Evolutionary conservation across 2,329 filamentous ascomycete species (phyloP).

Genomic region (Leptodontidium sp.): DNA sequence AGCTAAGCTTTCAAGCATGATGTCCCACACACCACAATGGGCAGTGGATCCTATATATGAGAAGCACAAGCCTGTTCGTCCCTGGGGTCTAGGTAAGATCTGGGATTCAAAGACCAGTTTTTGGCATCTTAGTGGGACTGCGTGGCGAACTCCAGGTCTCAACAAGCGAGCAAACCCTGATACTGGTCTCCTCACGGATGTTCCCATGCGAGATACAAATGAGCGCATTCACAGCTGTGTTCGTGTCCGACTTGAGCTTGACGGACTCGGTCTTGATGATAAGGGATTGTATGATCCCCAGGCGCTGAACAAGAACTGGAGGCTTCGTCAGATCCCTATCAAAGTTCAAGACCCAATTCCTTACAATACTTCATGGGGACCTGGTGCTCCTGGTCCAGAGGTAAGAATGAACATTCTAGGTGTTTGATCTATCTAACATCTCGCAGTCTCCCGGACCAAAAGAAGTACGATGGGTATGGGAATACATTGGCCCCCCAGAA

Average conservation of each 20-base stretch:
- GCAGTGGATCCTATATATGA: constrained; percentile 58
- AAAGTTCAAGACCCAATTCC: constrained; percentile 46
- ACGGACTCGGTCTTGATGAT: constrained; percentile 49
- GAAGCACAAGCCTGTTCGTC: constrained; percentile 53
- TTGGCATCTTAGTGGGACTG: constrained; percentile 55
- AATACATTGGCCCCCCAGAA: constrained; percentile 56
- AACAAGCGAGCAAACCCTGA: constrained; percentile 50
- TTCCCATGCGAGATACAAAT: constrained; percentile 50
- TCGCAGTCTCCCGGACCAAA: constrained; percentile 43
- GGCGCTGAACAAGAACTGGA: constrained; percentile 48
- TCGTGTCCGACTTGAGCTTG: constrained; percentile 47
- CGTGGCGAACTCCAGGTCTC: constrained; percentile 48
- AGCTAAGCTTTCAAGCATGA: constrained; percentile 30
- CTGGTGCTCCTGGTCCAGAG: constrained; percentile 40
- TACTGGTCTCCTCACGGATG: constrained; percentile 48
- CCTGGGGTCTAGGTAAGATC: constrained; percentile 49
- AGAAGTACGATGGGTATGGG: constrained; percentile 60
- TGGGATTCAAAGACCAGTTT: constrained; percentile 45
- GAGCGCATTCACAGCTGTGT: constrained; percentile 51
- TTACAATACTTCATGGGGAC: constrained; percentile 45
- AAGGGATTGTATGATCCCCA: constrained; percentile 54
- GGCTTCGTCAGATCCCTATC: constrained; percentile 36
- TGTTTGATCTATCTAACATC: constrained; percentile 1
- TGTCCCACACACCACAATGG: constrained; percentile 47
- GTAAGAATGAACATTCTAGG: constrained; percentile 6